Evolutionary conservation across 1,284 basidiomycete species (phyloP), one percentile per base, ranked within the genome.

Genomic region (Pseudozyma sp.): DNA sequence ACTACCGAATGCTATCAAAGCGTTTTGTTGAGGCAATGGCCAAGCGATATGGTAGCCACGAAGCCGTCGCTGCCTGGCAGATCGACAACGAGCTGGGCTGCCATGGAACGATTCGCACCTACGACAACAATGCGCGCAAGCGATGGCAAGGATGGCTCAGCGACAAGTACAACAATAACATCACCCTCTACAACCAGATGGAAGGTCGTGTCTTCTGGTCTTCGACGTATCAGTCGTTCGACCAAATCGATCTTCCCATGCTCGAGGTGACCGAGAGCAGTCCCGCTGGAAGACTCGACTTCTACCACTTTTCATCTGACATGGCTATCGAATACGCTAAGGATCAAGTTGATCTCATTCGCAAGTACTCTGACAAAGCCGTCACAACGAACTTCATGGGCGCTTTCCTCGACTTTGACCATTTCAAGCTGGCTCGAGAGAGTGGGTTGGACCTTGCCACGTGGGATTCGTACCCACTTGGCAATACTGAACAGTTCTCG

Each of bases 311-410:
- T 47, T 57, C 52, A 14, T 71, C 68, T 4, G 72, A 77, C 48
- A 70, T 75, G 55, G 58, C 69, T 29, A 66, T 69, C 61, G 63
- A 66, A 33, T 75, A 68, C 34, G 68, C 72, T 33, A 67, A 71
- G 48, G 68, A 65, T 24, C 68, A 70, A 43, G 60, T 58, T 10
- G 68, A 77, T 37, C 56, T 51, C 29, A 68, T 75, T 39, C 67
- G 75, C 35, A 45, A 57, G 49, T 42, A 77, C 66, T 62, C 55
- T 7, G 48, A 66, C 66, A 61, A 68, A 51, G 67, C 62, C 5
- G 72, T 77, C 65, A 75, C 75, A 4, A 75, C 75, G 49, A 77
- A 77, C 57, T 71, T 75, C 31, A 74, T 77, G 70, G 67, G 67
- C 14, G 66, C 48, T 14, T 70, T 68, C 48, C 50, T 72, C 42